Conservation (phyloP, 2,329 filamentous ascomycete genomes). For the Fusarium phyllophilum region DNA sequence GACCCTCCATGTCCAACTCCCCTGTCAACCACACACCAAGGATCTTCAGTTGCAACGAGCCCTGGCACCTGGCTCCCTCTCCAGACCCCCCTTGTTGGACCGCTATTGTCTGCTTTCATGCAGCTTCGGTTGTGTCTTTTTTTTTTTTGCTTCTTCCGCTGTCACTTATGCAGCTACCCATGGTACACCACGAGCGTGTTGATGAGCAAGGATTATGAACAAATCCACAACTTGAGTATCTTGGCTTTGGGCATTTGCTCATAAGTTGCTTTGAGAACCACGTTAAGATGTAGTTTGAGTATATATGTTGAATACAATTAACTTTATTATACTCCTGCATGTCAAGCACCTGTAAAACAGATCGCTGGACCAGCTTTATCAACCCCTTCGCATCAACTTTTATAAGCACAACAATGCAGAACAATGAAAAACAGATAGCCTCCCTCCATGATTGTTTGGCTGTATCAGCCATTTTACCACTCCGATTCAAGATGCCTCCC, state of each 20-base stretch:
- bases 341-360: neutral
- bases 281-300: neutral
- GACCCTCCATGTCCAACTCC: neutral
- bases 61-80: neutral
- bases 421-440: conserved; percentile 17
- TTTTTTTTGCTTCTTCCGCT: conserved; percentile 39
- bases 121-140: conserved; percentile 23
- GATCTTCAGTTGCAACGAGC: conserved; percentile 4
- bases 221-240: neutral
- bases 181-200: neutral
- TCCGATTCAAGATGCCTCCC: conserved; percentile 6
- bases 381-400: conserved; percentile 9
- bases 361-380: neutral
- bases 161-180: conserved; percentile 30
- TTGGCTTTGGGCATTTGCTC: neutral
- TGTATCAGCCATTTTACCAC: conserved; percentile 17
- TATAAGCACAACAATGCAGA: neutral
- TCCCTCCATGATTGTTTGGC: conserved; percentile 21
- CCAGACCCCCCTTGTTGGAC: neutral
- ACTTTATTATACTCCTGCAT: conserved; percentile 7
- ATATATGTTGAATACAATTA: conserved; percentile 29
- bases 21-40: conserved; percentile 18
- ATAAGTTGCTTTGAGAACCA: neutral
- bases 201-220: neutral
- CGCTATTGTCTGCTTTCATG: conserved; percentile 19